Evolutionary conservation across 1,284 basidiomycete genomes (phyloP).

Genomic region (Cystobasidium pallidum): DNA sequence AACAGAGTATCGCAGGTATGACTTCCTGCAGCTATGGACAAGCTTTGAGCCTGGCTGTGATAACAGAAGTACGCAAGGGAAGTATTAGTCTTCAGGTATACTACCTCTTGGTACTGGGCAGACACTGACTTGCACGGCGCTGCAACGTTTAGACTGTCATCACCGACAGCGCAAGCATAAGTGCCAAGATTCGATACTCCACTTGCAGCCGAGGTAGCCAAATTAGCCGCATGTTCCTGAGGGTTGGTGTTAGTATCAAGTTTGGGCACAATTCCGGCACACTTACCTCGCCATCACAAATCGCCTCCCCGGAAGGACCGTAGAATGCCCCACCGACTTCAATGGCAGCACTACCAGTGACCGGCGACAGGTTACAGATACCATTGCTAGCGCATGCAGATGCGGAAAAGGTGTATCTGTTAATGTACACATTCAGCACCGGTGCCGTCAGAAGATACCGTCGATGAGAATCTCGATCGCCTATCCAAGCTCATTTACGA

Average conservation of each 20-base stretch:
- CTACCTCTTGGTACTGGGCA: too few relatives aligned
- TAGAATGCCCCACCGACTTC: constrained; percentile 26
- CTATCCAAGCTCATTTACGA: not conserved
- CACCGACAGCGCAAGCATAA: constrained; percentile 38
- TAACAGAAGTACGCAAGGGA: not conserved
- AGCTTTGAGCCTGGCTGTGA: constrained; percentile 17
- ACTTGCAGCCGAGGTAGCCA: constrained; percentile 16
- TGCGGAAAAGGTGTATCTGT: constrained; percentile 38
- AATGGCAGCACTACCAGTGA: constrained; percentile 34
- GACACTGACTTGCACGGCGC: constrained; percentile 32
- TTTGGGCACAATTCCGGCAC: not conserved
- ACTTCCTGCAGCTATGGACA: constrained; percentile 15
- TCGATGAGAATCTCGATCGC: constrained; percentile 8
- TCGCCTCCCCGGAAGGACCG: constrained; percentile 23
- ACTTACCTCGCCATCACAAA: constrained; percentile 33
- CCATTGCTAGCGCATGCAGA: constrained; percentile 5
- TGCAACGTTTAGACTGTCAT: constrained; percentile 11
- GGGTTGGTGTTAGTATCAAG: not conserved
- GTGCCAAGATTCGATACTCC: constrained; percentile 24
- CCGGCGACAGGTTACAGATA: constrained; percentile 8
- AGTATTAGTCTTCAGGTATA: not conserved
- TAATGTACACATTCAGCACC: not conserved
- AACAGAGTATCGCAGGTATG: constrained; percentile 30
- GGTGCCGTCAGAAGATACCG: not conserved
- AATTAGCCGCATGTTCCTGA: constrained; percentile 26